Evolutionary conservation across 441 rosid species (phyloP).

Genomic region (Syzygium malaccense): DNA sequence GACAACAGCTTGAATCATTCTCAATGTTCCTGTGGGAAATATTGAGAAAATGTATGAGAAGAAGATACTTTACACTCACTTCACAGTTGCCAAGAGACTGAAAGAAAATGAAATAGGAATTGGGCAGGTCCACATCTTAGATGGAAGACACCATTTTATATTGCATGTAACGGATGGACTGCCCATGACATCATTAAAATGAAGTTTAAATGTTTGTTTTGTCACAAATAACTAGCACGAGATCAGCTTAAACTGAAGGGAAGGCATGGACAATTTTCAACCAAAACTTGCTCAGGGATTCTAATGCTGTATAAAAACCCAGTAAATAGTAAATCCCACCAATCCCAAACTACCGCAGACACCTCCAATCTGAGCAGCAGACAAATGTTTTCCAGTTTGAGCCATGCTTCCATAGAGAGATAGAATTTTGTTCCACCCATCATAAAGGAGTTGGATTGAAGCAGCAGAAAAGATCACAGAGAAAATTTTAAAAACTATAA

Average conservation of each 20-base stretch:
- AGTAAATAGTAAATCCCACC: neutral
- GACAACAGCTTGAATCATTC: constrained; percentile 75
- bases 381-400: neutral
- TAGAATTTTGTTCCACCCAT: neutral
- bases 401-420: neutral
- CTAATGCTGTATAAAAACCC: neutral
- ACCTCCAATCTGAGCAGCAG: neutral
- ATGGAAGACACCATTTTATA: neutral
- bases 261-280: neutral
- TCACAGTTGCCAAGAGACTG: neutral
- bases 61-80: neutral
- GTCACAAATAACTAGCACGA: neutral
- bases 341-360: neutral
- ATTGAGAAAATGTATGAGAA: rapidly evolving
- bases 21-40: constrained; percentile 30
- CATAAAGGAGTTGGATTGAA: neutral
- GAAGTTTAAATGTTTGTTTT: rapidly evolving
- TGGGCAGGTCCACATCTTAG: neutral
- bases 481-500: neutral
- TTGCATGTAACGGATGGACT: neutral
- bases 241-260: neutral
- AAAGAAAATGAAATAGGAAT: neutral
- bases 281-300: neutral
- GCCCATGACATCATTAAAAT: neutral
- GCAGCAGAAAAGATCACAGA: neutral